Conservation (phyloP, 2,329 filamentous ascomycete species). For the Huntiella bhutanensis region DNA sequence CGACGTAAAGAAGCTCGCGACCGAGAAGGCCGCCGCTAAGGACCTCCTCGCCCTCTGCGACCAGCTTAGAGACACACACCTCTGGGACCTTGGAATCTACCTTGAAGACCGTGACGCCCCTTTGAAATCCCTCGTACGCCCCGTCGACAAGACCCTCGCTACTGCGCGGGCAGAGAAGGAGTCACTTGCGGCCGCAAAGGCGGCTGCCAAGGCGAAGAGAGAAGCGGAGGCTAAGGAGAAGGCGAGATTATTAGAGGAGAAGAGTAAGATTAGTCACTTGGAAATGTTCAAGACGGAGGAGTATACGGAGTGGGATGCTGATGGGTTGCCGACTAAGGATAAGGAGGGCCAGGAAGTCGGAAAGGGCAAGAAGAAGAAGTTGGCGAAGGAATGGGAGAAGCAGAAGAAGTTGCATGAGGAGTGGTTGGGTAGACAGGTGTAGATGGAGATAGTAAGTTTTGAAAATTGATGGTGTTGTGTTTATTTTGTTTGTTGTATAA, state of each 20-base stretch:
- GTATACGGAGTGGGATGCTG: conserved; percentile 63
- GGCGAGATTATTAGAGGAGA: conserved; percentile 22
- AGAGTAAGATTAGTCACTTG: conserved; percentile 34
- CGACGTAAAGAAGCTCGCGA: conserved; percentile 32
- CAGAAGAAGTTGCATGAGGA: conserved; percentile 74
- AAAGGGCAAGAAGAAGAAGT: conserved; percentile 62
- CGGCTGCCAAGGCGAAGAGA: conserved; percentile 31
- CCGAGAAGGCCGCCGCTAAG: conserved; percentile 31
- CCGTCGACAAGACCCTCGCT: conserved; percentile 36
- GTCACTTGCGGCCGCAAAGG: conserved; percentile 34
- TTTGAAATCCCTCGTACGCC: conserved; percentile 54
- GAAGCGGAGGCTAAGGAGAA: conserved; percentile 35
- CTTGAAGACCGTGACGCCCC: conserved; percentile 60
- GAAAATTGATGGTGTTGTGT: too few species aligned
- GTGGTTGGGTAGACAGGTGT: conserved; percentile 17
- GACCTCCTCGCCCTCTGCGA: conserved; percentile 62
- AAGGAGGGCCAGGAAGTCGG: conserved; percentile 61
- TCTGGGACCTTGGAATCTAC: conserved; percentile 70
- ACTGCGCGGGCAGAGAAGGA: conserved; percentile 40
- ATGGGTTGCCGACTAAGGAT: conserved; percentile 62
- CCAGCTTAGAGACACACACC: conserved; percentile 57
- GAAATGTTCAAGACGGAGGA: conserved; percentile 39
- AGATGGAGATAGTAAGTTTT: not conserved
- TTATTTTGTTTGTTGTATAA: too few species aligned
- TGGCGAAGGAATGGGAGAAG: conserved; percentile 75